Evolutionary conservation across 371 early-diverging fungal species (phyloP).

Genomic region (Catenaria anguillulae): DNA sequence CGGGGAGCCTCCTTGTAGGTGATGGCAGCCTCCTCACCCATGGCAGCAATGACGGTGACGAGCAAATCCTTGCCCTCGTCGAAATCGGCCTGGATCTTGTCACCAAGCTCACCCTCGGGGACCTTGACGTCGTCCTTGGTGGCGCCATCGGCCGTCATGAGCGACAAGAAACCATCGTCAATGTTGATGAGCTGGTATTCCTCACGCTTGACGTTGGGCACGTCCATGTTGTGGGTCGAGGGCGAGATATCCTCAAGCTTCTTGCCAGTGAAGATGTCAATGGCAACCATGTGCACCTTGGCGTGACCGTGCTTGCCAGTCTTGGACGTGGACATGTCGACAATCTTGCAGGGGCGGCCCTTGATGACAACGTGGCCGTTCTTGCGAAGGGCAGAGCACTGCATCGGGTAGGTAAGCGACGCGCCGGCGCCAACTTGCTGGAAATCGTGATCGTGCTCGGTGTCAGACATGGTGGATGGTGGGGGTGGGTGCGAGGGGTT

Average conservation of each 20-base stretch:
- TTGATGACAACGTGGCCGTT: constrained; percentile 94
- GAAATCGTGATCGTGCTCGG: constrained; percentile 35
- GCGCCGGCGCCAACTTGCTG: constrained; percentile 58
- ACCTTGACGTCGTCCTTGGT: constrained; percentile 91
- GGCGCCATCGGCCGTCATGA: constrained; percentile 45
- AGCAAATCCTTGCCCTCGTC: constrained; percentile 68
- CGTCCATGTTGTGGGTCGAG: constrained; percentile 99
- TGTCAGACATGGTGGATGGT: constrained; percentile 15
- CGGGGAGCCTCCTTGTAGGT: constrained; percentile 1
- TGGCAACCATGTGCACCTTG: constrained; percentile 91
- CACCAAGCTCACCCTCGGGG: constrained; percentile 74
- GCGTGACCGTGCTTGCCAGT: constrained; percentile 99
- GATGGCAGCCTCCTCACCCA: constrained; percentile 82
- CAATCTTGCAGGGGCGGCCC: constrained; percentile 98
- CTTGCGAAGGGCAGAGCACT: constrained; percentile 98
- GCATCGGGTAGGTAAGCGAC: constrained; percentile 88
- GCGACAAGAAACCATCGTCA: constrained; percentile 80
- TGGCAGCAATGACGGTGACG: constrained; percentile 73
- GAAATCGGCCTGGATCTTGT: constrained; percentile 55
- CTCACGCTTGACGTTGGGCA: constrained; percentile 77
- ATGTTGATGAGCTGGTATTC: constrained; percentile 78
- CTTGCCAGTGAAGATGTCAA: constrained; percentile 94
- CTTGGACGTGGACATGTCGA: constrained; percentile 92
- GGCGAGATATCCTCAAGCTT: constrained; percentile 90
- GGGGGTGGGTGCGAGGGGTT: background rate